Evolutionary conservation across 768 basidiomycete genomes (phyloP).

Genomic region (Lepiota venenata): DNA sequence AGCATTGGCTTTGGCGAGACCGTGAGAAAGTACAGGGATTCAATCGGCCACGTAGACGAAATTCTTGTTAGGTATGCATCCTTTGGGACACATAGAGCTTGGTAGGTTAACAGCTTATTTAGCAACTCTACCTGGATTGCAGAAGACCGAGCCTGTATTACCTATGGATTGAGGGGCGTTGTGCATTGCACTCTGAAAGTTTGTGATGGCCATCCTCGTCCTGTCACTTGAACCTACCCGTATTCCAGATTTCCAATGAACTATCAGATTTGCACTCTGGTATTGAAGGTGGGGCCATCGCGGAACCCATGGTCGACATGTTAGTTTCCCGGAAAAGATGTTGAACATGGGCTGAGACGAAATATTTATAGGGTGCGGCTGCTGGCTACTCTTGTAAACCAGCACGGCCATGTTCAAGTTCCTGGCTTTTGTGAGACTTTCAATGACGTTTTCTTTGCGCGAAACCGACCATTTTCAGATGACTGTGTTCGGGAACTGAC

Average conservation of each 20-base stretch:
- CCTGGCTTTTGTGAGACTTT: conserved; percentile 75
- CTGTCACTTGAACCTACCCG: not conserved
- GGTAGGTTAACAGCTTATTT: not conserved
- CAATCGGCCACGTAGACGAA: conserved; percentile 84
- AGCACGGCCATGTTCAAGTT: conserved; percentile 57
- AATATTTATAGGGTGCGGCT: conserved; percentile 61
- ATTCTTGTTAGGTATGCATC: conserved; percentile 74
- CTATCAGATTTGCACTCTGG: conserved; percentile 90
- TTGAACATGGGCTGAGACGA: not conserved
- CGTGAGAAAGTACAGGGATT: conserved; percentile 70
- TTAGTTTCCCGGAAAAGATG: conserved; percentile 26
- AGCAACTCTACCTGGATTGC: conserved; percentile 98
- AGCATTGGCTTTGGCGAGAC: conserved; percentile 83
- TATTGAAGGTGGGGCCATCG: conserved; percentile 84
- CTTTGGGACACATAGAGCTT: not conserved
- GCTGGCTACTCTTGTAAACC: conserved; percentile 65
- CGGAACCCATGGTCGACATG: conserved; percentile 95
- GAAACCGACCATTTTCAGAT: conserved; percentile 38
- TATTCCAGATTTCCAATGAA: conserved; percentile 58
- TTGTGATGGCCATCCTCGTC: not conserved
- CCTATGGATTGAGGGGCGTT: conserved; percentile 93
- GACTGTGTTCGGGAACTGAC: conserved; percentile 72
- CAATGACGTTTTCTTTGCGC: not conserved
- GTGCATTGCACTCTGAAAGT: conserved; percentile 84
- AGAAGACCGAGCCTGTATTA: conserved; percentile 88